Evolutionary conservation across 1,139 yeast species (phyloP).

Genomic region (Nakaseomyces kungkrabaensis): DNA sequence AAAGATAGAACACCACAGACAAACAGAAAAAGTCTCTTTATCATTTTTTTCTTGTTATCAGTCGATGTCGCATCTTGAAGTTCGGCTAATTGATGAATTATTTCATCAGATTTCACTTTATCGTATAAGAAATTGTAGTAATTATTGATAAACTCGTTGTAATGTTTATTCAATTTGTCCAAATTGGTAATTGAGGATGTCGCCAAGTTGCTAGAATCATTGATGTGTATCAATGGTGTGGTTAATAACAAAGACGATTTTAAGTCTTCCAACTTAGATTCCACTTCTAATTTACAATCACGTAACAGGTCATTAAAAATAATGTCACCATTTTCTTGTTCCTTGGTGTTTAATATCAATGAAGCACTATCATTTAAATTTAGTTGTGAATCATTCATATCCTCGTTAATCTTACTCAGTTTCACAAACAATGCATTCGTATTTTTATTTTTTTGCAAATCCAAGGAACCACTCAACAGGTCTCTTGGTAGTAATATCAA

Average conservation of each 20-base stretch:
- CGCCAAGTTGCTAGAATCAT: not conserved
- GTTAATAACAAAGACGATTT: conserved; percentile 9
- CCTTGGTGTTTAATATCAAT: conserved; percentile 18
- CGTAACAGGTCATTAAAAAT: conserved; percentile 18
- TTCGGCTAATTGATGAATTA: conserved; percentile 23
- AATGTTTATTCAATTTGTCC: conserved; percentile 20
- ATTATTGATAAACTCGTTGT: conserved; percentile 23
- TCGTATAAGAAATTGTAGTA: conserved; percentile 25
- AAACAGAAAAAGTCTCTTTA: conserved; percentile 7
- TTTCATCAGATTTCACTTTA: conserved; percentile 20
- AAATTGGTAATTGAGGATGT: conserved; percentile 12
- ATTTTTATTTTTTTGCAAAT: conserved; percentile 9
- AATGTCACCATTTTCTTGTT: conserved; percentile 16
- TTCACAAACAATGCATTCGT: conserved; percentile 20
- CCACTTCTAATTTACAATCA: conserved; percentile 24
- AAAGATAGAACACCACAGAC: conserved; percentile 11
- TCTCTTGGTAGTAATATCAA: conserved; percentile 23
- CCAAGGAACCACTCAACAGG: conserved; percentile 11
- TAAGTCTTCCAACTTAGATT: conserved; percentile 14
- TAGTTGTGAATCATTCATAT: conserved; percentile 24
- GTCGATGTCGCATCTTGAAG: conserved; percentile 12
- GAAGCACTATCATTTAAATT: conserved; percentile 22
- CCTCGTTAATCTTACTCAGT: conserved; percentile 27
- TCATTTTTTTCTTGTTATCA: conserved; percentile 3
- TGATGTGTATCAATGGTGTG: conserved; percentile 5